Evolutionary conservation across 768 basidiomycete species (phyloP).

Genomic region (Boletus sensibilis): DNA sequence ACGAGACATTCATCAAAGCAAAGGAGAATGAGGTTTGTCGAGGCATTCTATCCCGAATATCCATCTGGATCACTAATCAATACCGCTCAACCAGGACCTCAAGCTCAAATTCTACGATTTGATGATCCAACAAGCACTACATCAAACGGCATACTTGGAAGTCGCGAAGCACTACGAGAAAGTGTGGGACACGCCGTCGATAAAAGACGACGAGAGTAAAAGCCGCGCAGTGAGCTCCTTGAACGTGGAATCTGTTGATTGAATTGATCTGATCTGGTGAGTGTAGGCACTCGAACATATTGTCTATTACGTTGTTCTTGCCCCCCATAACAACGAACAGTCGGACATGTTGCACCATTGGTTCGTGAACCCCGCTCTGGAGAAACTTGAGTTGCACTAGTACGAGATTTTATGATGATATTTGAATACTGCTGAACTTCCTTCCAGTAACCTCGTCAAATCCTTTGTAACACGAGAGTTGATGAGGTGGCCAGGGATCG

Average conservation of each 20-base stretch:
- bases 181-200: slow-evolving; percentile 95
- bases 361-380: slow-evolving; percentile 71
- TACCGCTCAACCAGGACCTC: slow-evolving; percentile 61
- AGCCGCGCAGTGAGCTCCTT: slow-evolving; percentile 56
- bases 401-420: slow-evolving; percentile 37
- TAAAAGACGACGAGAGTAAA: slow-evolving; percentile 81
- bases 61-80: not conserved
- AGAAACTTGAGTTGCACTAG: slow-evolving; percentile 84
- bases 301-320: slow-evolving; percentile 90
- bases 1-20: slow-evolving; percentile 88
- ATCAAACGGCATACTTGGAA: slow-evolving; percentile 82
- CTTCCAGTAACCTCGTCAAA: slow-evolving; percentile 81
- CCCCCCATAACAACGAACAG: slow-evolving; percentile 95
- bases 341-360: slow-evolving; percentile 94
- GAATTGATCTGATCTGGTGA: slow-evolving; percentile 2
- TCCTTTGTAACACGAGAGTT: slow-evolving; percentile 91
- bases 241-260: not conserved
- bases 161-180: slow-evolving; percentile 95
- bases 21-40: slow-evolving; percentile 78
- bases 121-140: slow-evolving; percentile 93
- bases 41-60: not conserved
- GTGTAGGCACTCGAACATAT: slow-evolving; percentile 88
- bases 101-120: slow-evolving; percentile 96
- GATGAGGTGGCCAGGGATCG: slow-evolving; percentile 97
- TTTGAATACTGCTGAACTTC: slow-evolving; percentile 12